phyloP scores from a whole-genome alignment of 1,284 basidiomycete species.

The Amylostereum areolatum region DNA sequence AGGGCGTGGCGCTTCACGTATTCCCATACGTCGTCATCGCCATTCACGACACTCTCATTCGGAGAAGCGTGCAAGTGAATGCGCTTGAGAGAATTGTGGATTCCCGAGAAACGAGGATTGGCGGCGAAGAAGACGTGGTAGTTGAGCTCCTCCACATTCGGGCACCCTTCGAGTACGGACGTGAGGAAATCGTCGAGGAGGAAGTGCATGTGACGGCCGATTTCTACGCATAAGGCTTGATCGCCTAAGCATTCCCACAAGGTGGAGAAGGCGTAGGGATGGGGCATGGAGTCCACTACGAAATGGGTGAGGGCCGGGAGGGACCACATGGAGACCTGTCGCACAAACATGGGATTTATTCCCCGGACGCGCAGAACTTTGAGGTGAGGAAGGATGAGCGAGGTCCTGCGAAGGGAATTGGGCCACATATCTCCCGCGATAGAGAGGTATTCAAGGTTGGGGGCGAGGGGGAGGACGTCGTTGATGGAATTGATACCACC shows the following conservation, averaged over 20 bases:
- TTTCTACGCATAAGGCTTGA: constrained; percentile 48
- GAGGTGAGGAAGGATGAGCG: constrained; percentile 30
- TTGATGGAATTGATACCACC: constrained; percentile 59
- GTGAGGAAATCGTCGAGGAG: constrained; percentile 41
- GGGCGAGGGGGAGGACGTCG: constrained; percentile 43
- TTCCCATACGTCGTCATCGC: constrained; percentile 29
- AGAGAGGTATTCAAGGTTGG: constrained; percentile 52
- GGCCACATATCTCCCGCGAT: constrained; percentile 43
- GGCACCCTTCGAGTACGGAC: constrained; percentile 38
- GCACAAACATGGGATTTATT: constrained; percentile 41
- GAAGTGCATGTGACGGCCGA: constrained; percentile 51
- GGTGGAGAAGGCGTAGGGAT: constrained; percentile 23
- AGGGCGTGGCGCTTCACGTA: constrained; percentile 35
- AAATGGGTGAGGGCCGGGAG: constrained; percentile 44
- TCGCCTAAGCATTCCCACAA: constrained; percentile 44
- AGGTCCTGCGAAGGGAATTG: constrained; percentile 16
- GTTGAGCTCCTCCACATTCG: constrained; percentile 43
- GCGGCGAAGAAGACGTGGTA: constrained; percentile 52
- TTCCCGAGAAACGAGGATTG: constrained; percentile 21
- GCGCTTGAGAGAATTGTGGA: constrained; percentile 30
- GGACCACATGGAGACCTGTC: constrained; percentile 42
- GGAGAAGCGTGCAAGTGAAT: constrained; percentile 45
- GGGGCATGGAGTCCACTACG: constrained; percentile 38
- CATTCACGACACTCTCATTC: constrained; percentile 34
- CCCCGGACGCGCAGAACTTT: constrained; percentile 48